phyloP scores from a whole-genome alignment of 1,139 yeast species.

The Candida pseudoviswanathii region DNA sequence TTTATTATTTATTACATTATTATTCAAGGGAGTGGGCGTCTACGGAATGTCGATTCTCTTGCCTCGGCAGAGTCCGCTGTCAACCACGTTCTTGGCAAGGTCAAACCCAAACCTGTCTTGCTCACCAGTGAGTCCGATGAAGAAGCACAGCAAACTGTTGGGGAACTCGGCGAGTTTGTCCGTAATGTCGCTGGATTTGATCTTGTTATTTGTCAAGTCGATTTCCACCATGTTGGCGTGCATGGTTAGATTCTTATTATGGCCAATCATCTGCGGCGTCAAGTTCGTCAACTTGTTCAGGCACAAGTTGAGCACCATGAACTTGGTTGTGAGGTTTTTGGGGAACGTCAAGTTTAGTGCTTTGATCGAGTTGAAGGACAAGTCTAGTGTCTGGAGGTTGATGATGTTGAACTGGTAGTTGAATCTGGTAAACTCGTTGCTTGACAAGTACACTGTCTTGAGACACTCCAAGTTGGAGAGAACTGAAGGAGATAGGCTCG shows the following conservation, averaged over 20 bases:
- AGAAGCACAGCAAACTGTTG: slow-evolving; percentile 16
- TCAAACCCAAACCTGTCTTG: slow-evolving; percentile 28
- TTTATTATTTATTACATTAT: background rate
- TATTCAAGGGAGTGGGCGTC: background rate
- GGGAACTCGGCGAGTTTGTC: slow-evolving; percentile 15
- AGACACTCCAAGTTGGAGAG: slow-evolving; percentile 14
- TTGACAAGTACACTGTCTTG: slow-evolving; percentile 16
- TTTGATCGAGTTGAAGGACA: slow-evolving; percentile 20
- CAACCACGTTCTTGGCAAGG: slow-evolving; percentile 22
- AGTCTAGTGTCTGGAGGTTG: slow-evolving; percentile 17
- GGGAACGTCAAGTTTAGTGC: slow-evolving; percentile 16
- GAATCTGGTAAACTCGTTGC: slow-evolving; percentile 16
- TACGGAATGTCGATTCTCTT: slow-evolving; percentile 21
- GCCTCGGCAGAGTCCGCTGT: slow-evolving; percentile 17
- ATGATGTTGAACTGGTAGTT: slow-evolving; percentile 11
- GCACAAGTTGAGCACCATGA: slow-evolving; percentile 20
- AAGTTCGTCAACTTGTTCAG: slow-evolving; percentile 19
- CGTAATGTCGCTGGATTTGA: slow-evolving; percentile 11
- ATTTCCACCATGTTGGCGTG: slow-evolving; percentile 23
- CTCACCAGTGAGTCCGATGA: slow-evolving; percentile 21
- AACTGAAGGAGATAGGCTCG: slow-evolving; percentile 12
- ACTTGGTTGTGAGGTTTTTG: slow-evolving; percentile 14
- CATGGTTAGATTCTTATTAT: slow-evolving; percentile 11
- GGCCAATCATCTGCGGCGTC: slow-evolving; percentile 19
- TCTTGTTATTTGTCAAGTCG: slow-evolving; percentile 23